These are phyloP conservation scores for Ogataea henricii DNA, from an alignment of 805 yeast genomes.

Conservation along the genomic window DNA sequence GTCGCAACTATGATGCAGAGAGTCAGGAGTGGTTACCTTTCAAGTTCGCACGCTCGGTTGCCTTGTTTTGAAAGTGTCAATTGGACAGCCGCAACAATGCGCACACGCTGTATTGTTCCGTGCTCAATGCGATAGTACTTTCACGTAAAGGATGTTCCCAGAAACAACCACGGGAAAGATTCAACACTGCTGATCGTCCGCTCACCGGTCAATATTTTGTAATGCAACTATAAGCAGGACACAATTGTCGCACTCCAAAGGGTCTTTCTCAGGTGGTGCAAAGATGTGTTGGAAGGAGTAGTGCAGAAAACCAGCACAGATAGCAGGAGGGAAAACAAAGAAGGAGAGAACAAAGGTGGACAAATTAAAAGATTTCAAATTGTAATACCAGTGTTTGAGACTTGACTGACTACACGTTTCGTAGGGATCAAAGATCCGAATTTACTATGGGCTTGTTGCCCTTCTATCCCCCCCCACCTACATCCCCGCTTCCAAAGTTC, in stretches of 20 bases:
- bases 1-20: not conserved
- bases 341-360: no score
- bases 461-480: no score
- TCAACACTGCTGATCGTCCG: not conserved
- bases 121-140: not conserved
- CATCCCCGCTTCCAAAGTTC: no score
- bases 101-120: not conserved
- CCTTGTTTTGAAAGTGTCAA: not conserved
- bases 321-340: no score
- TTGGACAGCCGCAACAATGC: not conserved
- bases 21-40: not conserved
- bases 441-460: no score
- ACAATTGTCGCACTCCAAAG: slow-evolving; percentile 1
- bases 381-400: no score
- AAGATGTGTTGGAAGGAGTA: not conserved
- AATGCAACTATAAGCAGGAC: slow-evolving; percentile 3
- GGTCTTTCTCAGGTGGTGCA: slow-evolving; percentile 1
- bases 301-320: not conserved
- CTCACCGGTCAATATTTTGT: slow-evolving; percentile 1
- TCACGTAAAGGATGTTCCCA: not conserved
- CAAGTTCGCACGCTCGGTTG: not conserved
- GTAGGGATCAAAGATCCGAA: no score
- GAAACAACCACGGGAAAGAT: not conserved
- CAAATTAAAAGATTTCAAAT: no score
- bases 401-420: no score